Base-by-base conservation (phyloP, 2,329 filamentous ascomycete species). In the Lachnellula hyalina region DNA sequence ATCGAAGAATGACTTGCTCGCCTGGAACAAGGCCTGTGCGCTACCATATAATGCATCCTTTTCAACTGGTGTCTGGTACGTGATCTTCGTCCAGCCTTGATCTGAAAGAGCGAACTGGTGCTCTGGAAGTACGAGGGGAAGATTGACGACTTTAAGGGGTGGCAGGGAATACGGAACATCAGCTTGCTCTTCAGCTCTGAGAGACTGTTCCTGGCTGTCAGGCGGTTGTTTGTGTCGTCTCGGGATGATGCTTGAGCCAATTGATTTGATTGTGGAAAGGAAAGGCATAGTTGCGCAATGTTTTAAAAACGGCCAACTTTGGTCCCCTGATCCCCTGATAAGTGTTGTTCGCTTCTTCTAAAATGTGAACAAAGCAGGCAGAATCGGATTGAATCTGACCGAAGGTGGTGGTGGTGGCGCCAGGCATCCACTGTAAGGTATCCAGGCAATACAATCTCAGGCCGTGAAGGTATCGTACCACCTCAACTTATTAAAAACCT, bases 51-150 rank as follows among this genome's bases (percentile, higher is more conserved):
- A 50, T 12, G 45, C 21, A 25, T 65, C 59, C 5, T 17, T 11
- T 11, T 44, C 17, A n/a, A 19, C 32, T 5, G 53, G 54, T 11
- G 40, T 15, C 3, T 52, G 7, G 32, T 60, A 60, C 1, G 57
- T 54, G 1, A 65, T 49, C n/a, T 58, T 64, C 14, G 63, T 59
- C 63, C 63, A 65, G 2, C 64, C 64, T 47, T 67, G 59, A 32
- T 63, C 55, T 6, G 48, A 23, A 14, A 65, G 54, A 25, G 60
- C 56, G 14, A 48, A 48, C 46, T 54, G 48, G 35, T 65, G 59
- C 5, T 55, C 51, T 9, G 57, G 57, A 44, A 55, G 52, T 12
- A 64, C 55, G 15, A 45, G 51, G 9, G 62, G 57, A 6, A 64
- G 52, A 12, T 45, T 44, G 2, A 64, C 54, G 9, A 51, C 56